phyloP scores from a whole-genome alignment of 768 basidiomycete species.

The Lactarius evosmus region DNA sequence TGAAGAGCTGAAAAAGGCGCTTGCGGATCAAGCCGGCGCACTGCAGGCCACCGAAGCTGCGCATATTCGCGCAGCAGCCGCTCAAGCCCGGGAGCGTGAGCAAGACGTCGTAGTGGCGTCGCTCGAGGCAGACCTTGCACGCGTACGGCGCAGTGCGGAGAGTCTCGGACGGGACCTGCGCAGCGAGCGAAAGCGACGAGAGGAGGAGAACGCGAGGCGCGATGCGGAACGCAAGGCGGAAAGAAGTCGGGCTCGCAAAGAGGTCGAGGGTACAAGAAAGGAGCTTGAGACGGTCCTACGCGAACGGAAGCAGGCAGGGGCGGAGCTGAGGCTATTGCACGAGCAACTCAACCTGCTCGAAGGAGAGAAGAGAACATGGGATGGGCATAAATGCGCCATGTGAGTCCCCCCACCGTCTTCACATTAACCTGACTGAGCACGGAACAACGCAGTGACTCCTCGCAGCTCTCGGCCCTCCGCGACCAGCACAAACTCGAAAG shows the following conservation, averaged over 20 bases:
- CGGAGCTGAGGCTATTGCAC: slow-evolving; percentile 56
- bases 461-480: slow-evolving; percentile 52
- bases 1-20: slow-evolving; percentile 66
- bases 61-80: slow-evolving; percentile 45
- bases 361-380: slow-evolving; percentile 54
- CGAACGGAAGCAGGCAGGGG: slow-evolving; percentile 61
- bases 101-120: slow-evolving; percentile 57
- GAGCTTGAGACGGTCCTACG: slow-evolving; percentile 50
- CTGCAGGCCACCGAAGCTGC: slow-evolving; percentile 64
- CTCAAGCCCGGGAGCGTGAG: slow-evolving; percentile 59
- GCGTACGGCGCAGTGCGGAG: slow-evolving; percentile 74
- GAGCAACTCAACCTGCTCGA: slow-evolving; percentile 24
- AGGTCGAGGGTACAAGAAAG: slow-evolving; percentile 11
- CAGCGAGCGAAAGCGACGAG: slow-evolving; percentile 62
- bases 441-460: slow-evolving; percentile 44
- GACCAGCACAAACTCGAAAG: slow-evolving; percentile 79
- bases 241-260: slow-evolving; percentile 38
- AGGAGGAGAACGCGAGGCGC: slow-evolving; percentile 52
- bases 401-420: slow-evolving; percentile 37
- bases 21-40: slow-evolving; percentile 57
- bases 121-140: slow-evolving; percentile 70
- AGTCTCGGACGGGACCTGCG: slow-evolving; percentile 76
- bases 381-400: slow-evolving; percentile 55
- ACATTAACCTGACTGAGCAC: slow-evolving; percentile 5
- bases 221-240: slow-evolving; percentile 47